These are phyloP conservation scores for Fagopyrum esculentum DNA, from an alignment of 148 eudicot genomes.

Conservation along the genomic window DNA sequence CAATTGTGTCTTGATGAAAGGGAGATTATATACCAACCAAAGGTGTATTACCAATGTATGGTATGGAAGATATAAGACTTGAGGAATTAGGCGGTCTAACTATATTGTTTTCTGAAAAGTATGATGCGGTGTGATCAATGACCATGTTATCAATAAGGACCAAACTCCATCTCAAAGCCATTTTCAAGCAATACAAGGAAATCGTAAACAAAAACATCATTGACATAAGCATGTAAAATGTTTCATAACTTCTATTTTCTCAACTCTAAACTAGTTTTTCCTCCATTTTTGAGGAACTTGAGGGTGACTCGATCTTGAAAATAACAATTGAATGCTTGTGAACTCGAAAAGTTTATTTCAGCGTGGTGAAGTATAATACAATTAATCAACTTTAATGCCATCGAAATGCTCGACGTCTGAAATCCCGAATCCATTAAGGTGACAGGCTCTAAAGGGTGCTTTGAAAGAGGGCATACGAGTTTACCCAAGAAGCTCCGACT, in stretches of 20 bases:
- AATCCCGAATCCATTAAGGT: not conserved
- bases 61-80: too few species aligned
- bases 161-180: slow-evolving; percentile 54
- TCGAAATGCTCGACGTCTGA: not conserved
- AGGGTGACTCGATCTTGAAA: slow-evolving; percentile 25
- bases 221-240: slow-evolving; percentile 29
- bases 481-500: slow-evolving; percentile 52
- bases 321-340: slow-evolving; percentile 50
- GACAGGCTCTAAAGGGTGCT: slow-evolving; percentile 49
- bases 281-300: slow-evolving; percentile 44
- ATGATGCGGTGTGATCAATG: slow-evolving; percentile 57
- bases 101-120: slow-evolving; percentile 32
- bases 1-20: too few species aligned
- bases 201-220: slow-evolving; percentile 37
- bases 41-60: too few species aligned
- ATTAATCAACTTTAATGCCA: not conserved
- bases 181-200: slow-evolving; percentile 60
- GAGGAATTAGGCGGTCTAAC: slow-evolving; percentile 12
- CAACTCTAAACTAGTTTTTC: not conserved
- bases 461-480: slow-evolving; percentile 42
- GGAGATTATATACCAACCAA: too few species aligned
- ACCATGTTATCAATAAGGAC: slow-evolving; percentile 68
- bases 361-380: slow-evolving; percentile 32
- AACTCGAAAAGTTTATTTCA: slow-evolving; percentile 45
- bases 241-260: not conserved